These are phyloP conservation scores for Crepidotus variabilis DNA, from an alignment of 768 basidiomycete genomes.

Conservation along the genomic window DNA sequence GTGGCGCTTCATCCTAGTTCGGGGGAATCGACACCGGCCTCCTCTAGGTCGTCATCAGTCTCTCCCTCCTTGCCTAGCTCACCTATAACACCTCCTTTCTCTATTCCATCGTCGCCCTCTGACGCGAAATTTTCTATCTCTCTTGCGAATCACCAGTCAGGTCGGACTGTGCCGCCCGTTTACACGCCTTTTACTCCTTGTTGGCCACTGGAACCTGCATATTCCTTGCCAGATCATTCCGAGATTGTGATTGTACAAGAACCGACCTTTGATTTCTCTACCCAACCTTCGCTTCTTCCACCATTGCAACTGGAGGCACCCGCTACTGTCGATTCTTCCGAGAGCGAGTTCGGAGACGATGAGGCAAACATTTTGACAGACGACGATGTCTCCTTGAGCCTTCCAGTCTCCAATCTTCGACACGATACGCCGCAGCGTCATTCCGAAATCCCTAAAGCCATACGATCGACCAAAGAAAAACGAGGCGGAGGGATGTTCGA, in stretches of 20 bases:
- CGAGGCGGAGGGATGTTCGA: background rate
- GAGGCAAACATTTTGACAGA: conserved; percentile 4
- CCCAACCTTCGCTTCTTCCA: background rate
- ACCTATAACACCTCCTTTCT: background rate
- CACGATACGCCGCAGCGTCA: background rate
- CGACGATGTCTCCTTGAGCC: background rate
- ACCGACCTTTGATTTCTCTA: conserved; percentile 4
- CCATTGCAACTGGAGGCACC: background rate
- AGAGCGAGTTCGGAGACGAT: conserved; percentile 1
- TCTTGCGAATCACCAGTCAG: conserved; percentile 3
- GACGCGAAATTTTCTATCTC: background rate
- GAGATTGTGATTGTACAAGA: conserved; percentile 8
- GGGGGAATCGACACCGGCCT: conserved; percentile 11
- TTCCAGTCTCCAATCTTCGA: background rate
- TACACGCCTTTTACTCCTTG: conserved; percentile 22
- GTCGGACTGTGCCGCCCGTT: conserved; percentile 5
- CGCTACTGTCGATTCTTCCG: background rate
- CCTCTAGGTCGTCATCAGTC: conserved; percentile 17
- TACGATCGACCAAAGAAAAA: background rate
- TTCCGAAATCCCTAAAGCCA: background rate
- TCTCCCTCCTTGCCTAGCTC: conserved; percentile 16
- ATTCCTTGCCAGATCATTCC: conserved; percentile 13
- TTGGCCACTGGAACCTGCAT: conserved; percentile 15
- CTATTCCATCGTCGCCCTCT: conserved; percentile 7
- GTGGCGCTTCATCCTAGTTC: conserved; percentile 10